Percentiles rank a stretch among this genome's conserved stretches.
These are phyloP conservation scores for Fusarium temperatum DNA, from an alignment of 2,329 filamentous ascomycete genomes.

Conservation along the genomic window DNA sequence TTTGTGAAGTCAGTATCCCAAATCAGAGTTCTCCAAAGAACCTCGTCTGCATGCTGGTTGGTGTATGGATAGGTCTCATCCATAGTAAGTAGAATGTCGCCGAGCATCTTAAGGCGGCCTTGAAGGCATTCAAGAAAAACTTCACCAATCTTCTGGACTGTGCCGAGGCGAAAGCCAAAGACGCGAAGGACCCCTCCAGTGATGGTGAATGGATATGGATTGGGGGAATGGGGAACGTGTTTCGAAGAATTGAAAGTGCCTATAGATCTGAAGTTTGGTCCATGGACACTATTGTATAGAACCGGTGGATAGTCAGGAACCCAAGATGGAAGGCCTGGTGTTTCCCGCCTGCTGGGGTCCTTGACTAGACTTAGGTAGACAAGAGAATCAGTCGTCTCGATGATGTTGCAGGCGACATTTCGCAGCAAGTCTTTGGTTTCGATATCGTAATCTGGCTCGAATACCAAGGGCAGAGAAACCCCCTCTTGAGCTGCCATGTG, in stretches of 20 bases:
- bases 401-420: not conserved
- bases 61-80: not conserved
- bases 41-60: not conserved
- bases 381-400: not conserved
- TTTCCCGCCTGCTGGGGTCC: not conserved
- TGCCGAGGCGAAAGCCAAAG: not conserved
- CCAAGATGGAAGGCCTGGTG: not conserved
- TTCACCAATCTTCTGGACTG: not conserved
- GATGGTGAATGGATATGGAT: not conserved
- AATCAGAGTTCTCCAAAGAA: not conserved
- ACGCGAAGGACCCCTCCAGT: rapidly evolving
- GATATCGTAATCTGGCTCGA: not conserved
- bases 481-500: not conserved
- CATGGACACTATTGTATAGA: not conserved
- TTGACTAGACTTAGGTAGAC: not conserved
- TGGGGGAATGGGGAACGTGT: not conserved
- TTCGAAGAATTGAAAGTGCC: not conserved
- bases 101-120: not conserved
- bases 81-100: not conserved
- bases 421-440: not conserved
- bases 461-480: rapidly evolving
- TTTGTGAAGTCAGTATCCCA: not conserved
- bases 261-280: not conserved
- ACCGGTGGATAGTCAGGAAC: not conserved
- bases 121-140: not conserved